These are phyloP conservation scores for Lotmaria passim DNA, from an alignment of 208 protist species.

Conservation along the genomic window DNA sequence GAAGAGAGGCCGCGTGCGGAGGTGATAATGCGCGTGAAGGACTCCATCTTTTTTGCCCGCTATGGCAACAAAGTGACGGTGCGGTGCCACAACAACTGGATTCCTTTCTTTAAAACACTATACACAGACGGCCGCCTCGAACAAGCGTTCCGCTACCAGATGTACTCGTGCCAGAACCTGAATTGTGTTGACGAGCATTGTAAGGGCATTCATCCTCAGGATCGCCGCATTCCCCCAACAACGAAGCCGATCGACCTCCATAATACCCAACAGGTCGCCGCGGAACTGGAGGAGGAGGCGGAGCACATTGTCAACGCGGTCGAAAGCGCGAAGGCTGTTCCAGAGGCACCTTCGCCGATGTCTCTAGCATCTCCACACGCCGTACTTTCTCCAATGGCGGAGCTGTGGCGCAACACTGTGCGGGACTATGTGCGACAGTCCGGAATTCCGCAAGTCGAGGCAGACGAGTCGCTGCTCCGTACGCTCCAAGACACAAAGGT, in stretches of 20 bases:
- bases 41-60: conserved; percentile 87
- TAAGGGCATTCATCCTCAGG: conserved; percentile 80
- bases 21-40: conserved; percentile 74
- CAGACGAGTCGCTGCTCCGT: conserved; percentile 78
- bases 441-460: conserved; percentile 74
- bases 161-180: conserved; percentile 61
- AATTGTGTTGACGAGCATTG: conserved; percentile 75
- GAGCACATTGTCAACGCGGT: conserved; percentile 58
- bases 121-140: conserved; percentile 85
- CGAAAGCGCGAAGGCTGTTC: conserved; percentile 30
- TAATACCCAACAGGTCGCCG: conserved; percentile 49
- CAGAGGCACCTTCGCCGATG: conserved; percentile 35
- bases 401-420: conserved; percentile 80
- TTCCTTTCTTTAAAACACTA: conserved; percentile 90
- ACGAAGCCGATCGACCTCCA: conserved; percentile 84
- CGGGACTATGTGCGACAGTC: conserved; percentile 85
- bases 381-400: conserved; percentile 67
- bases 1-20: conserved; percentile 56
- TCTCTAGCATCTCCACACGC: conserved; percentile 41
- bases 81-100: conserved; percentile 74
- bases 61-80: conserved; percentile 92
- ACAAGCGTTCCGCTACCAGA: conserved; percentile 77
- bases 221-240: conserved; percentile 53
- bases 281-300: conserved; percentile 74
- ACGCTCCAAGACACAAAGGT: conserved; percentile 80